Evolutionary conservation across 768 basidiomycete species (phyloP).

Genomic region (Peribolospora kevripleyi): DNA sequence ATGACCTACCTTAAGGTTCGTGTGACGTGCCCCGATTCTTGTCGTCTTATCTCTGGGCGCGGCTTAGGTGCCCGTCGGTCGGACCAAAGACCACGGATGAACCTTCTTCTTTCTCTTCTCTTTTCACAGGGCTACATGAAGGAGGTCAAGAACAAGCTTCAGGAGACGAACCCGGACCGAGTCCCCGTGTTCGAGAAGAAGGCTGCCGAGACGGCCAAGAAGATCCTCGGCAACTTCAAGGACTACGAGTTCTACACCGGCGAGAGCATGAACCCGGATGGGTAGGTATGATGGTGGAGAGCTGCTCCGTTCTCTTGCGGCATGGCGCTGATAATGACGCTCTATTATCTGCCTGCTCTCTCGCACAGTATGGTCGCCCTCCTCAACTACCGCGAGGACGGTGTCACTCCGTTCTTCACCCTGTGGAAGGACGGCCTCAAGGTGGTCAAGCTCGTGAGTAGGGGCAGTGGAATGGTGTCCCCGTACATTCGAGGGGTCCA

Average conservation of each 20-base stretch:
- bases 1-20: slow-evolving; percentile 55
- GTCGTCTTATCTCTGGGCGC: slow-evolving; percentile 1
- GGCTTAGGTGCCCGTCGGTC: not conserved
- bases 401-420: slow-evolving; percentile 12
- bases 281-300: not conserved
- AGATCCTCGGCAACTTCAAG: slow-evolving; percentile 66
- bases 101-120: slow-evolving; percentile 5
- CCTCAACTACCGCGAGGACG: slow-evolving; percentile 59
- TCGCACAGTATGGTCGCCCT: slow-evolving; percentile 62
- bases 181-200: slow-evolving; percentile 59
- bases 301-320: not conserved
- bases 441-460: slow-evolving; percentile 21
- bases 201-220: slow-evolving; percentile 57
- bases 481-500: too few species aligned
- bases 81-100: too few species aligned
- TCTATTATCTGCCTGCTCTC: not conserved
- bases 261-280: slow-evolving; percentile 19
- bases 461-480: too few species aligned
- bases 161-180: slow-evolving; percentile 30
- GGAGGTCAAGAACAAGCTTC: slow-evolving; percentile 44
- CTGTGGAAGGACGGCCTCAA: slow-evolving; percentile 89
- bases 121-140: slow-evolving; percentile 74
- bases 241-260: slow-evolving; percentile 58
- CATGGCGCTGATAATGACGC: slow-evolving; percentile 24
- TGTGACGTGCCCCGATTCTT: not conserved